Percentiles rank a stretch among this genome's conserved stretches.
Evolutionary conservation across 1,284 basidiomycete genomes (phyloP).

Genomic region (Xerocomus nothofagi): DNA sequence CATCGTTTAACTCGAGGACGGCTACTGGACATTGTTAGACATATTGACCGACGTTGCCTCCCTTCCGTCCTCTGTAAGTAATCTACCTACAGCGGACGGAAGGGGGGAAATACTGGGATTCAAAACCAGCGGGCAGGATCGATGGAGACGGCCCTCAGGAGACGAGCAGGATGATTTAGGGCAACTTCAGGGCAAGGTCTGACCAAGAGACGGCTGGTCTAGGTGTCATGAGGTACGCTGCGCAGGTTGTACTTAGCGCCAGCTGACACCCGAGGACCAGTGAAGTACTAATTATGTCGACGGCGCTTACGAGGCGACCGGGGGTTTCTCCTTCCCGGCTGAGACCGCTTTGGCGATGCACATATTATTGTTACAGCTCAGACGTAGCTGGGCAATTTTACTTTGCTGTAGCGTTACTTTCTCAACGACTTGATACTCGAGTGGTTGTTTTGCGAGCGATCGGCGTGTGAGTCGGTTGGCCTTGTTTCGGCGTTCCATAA

Average conservation of each 20-base stretch:
- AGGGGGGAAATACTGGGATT: conserved; percentile 11
- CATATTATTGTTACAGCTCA: background rate
- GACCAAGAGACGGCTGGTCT: background rate
- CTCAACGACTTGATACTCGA: background rate
- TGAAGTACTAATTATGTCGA: background rate
- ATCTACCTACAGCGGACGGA: conserved; percentile 28
- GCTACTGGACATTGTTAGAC: background rate
- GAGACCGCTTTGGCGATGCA: background rate
- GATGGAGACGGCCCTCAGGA: background rate
- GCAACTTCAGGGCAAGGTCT: background rate
- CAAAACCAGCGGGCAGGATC: background rate
- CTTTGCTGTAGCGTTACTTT: background rate
- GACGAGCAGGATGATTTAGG: background rate
- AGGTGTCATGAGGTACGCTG: background rate
- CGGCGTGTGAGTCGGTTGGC: background rate
- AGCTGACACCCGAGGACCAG: background rate
- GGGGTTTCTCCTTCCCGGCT: background rate
- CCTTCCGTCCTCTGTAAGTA: conserved; percentile 25
- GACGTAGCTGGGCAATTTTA: background rate
- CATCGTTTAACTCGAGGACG: background rate
- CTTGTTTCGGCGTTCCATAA: conserved; percentile 3
- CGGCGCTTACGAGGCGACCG: background rate
- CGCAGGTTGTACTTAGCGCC: conserved; percentile 2
- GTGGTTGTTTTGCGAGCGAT: conserved; percentile 2
- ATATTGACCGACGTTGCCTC: conserved; percentile 6